Evolutionary conservation across 805 yeast genomes (phyloP).

Genomic region (Pichia manshurica): DNA sequence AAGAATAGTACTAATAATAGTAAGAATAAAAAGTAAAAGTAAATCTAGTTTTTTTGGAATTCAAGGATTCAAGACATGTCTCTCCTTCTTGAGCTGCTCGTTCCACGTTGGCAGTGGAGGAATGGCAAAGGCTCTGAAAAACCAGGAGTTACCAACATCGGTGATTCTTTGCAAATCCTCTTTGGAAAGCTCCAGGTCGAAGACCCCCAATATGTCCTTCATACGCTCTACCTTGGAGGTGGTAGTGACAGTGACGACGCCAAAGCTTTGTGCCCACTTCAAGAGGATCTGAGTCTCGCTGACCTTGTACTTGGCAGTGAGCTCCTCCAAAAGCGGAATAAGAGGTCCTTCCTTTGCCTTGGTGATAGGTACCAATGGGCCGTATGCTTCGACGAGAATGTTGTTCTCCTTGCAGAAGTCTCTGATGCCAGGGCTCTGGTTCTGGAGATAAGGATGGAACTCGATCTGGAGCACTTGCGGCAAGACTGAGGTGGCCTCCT

Average conservation of each 20-base stretch:
- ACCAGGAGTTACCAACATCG: constrained; percentile 23
- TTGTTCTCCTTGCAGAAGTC: constrained; percentile 32
- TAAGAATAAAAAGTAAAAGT: no score
- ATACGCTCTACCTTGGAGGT: constrained; percentile 38
- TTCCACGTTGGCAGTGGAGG: constrained; percentile 18
- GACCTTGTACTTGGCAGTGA: constrained; percentile 34
- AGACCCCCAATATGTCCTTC: constrained; percentile 32
- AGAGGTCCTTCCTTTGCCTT: constrained; percentile 28
- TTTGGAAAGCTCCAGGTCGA: constrained; percentile 29
- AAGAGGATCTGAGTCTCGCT: constrained; percentile 38
- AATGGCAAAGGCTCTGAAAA: constrained; percentile 22
- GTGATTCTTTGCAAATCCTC: constrained; percentile 28
- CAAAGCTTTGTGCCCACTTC: constrained; percentile 39
- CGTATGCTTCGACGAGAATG: constrained; percentile 40
- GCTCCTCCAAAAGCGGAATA: constrained; percentile 28
- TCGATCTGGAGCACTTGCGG: constrained; percentile 65
- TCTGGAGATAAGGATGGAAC: constrained; percentile 56
- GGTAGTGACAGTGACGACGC: constrained; percentile 43
- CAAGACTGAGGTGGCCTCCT: constrained; percentile 33
- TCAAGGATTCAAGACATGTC: constrained; percentile 7
- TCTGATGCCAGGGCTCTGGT: constrained; percentile 49
- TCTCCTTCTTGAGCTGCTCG: constrained; percentile 18
- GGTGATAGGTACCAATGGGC: constrained; percentile 41
- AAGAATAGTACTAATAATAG: no score
- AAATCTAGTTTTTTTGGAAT: no score